Evolutionary conservation across 2,329 filamentous ascomycete genomes (phyloP), one percentile per base, ranked within the genome.

Genomic region (Diaporthe citrichinensis): DNA sequence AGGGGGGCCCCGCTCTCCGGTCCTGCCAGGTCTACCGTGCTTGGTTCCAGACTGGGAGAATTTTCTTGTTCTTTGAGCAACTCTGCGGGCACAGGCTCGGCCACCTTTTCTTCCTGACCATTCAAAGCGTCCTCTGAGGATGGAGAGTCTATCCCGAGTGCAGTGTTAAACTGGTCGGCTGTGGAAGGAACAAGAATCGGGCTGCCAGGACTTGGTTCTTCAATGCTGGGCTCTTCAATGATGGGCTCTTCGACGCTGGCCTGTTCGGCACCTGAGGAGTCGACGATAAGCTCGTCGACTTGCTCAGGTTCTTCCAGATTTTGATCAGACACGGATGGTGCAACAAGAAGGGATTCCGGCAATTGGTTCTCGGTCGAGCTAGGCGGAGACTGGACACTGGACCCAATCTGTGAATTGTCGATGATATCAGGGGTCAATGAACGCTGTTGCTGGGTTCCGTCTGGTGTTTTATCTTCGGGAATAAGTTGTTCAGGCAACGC

Each of bases 51-150:
- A 23, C 51, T 39, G 25, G 15, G 9, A 8, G 68, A 23, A 12
- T 17, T 53, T 14, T 53, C 68, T 31, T 71, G 51, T 23, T 49
- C 67, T 44, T 69, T 34, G 25, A 59, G 14, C 61, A 46, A 25
- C 3, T 69, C 51, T 31, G 17, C 14, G 28, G n/a, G 39, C 14
- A 23, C 2, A 51, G 12, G 7, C 17, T 71, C 34, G 39, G 53
- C 41, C 12, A n/a, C n/a, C 1, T 39, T n/a, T 39, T 39, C 34
- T 59, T 58, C 65, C n/a, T 41, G 49, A 28, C 1, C 14, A 34
- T 25, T 8, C n/a, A 61, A 41, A 14, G 12, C 20, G 4, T 49
- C 39, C 31, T 74, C n/a, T n/a, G 34, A n/a, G 6, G 46, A 20
- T 12, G 7, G 9, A 5, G 41, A 9, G 34, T 73, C 67, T n/a